Conservation (phyloP, 345 rosid genomes). For the Bruguiera gymnorhiza region DNA sequence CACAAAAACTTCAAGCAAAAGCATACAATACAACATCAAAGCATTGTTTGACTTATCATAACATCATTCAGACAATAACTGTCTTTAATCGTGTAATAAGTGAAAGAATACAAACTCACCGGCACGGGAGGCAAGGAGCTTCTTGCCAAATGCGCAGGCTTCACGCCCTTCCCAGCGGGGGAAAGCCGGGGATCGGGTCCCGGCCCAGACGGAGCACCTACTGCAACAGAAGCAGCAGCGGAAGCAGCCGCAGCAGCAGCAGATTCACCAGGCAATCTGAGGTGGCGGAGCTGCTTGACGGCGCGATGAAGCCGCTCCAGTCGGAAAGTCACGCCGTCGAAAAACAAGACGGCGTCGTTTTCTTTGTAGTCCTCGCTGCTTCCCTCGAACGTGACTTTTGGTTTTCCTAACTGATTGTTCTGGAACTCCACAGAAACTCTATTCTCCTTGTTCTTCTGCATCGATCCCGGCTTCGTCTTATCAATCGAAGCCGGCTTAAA, state of each 20-base stretch:
- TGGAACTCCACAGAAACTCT: constrained; percentile 80
- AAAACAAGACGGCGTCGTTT: constrained; percentile 1
- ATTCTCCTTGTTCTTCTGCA: constrained; percentile 71
- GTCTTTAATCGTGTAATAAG: too few relatives aligned
- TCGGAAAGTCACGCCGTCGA: constrained; percentile 62
- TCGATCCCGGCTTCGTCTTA: constrained; percentile 57
- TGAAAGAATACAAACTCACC: constrained; percentile 33
- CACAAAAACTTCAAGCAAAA: too few relatives aligned
- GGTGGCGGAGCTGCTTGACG: constrained; percentile 76
- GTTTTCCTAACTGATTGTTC: constrained; percentile 1
- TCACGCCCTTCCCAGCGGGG: constrained; percentile 48
- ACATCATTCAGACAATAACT: too few relatives aligned
- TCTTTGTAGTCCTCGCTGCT: constrained; percentile 3
- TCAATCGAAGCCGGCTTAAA: constrained; percentile 90
- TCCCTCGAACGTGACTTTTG: constrained; percentile 2
- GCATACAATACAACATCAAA: too few relatives aligned
- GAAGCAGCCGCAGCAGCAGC: constrained; percentile 15
- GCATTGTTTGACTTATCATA: too few relatives aligned
- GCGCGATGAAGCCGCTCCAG: constrained; percentile 76
- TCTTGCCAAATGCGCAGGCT: constrained; percentile 38
- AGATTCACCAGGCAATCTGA: constrained; percentile 65
- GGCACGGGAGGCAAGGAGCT: constrained; percentile 46
- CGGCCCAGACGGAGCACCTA: constrained; percentile 37
- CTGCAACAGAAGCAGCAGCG: constrained; percentile 13
- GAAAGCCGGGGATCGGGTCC: constrained; percentile 47